phyloP scores from a whole-genome alignment of 495 filamentous ascomycete genomes.

The Lophiotrema nucula region DNA sequence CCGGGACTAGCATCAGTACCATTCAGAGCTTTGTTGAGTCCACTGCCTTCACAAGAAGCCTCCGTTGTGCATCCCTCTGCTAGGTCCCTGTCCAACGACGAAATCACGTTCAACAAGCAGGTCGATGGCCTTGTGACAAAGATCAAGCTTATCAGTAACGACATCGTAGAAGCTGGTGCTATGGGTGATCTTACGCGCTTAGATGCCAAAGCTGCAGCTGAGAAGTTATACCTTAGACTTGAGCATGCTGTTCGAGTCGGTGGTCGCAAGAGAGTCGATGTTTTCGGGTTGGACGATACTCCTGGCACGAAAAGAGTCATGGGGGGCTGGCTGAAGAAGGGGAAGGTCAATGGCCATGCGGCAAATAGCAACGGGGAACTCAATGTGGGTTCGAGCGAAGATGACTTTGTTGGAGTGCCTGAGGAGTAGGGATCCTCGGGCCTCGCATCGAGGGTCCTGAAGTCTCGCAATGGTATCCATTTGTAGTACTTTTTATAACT shows the following conservation, averaged over 20 bases:
- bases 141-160: slow-evolving; percentile 65
- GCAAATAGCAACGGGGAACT: too few species aligned
- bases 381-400: too few species aligned
- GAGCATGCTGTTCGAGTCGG: slow-evolving; percentile 67
- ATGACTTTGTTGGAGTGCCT: too few species aligned
- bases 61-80: background rate
- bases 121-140: slow-evolving; percentile 64
- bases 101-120: slow-evolving; percentile 61
- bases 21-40: slow-evolving; percentile 18
- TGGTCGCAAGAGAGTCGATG: slow-evolving; percentile 54
- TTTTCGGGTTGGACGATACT: too few species aligned
- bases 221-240: slow-evolving; percentile 69
- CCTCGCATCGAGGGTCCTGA: too few species aligned
- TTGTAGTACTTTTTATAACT: too few species aligned
- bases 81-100: slow-evolving; percentile 37
- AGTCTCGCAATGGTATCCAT: too few species aligned
- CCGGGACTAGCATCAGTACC: slow-evolving; percentile 47
- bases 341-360: too few species aligned
- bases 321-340: too few species aligned
- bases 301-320: too few species aligned
- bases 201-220: slow-evolving; percentile 69
- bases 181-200: slow-evolving; percentile 64
- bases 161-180: slow-evolving; percentile 73
- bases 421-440: too few species aligned
- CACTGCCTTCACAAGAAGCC: background rate